Conservation (phyloP, 768 basidiomycete genomes). For the Termitomyces sp. region DNA sequence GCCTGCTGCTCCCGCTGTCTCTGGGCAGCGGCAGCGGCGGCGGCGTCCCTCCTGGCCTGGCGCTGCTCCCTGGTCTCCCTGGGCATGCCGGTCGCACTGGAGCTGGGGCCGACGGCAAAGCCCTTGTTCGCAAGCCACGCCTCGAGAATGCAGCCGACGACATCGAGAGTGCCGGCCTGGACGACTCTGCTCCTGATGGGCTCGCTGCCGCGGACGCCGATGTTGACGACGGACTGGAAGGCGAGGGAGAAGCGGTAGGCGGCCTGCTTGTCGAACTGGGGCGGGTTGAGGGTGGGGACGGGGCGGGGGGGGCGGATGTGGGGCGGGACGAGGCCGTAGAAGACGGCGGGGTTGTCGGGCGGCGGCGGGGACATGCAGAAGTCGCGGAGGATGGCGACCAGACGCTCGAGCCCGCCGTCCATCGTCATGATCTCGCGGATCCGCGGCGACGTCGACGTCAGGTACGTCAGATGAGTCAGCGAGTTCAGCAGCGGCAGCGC, state of each 20-base stretch:
- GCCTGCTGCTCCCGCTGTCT: conserved; percentile 55
- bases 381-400: conserved; percentile 87
- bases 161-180: conserved; percentile 89
- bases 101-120: conserved; percentile 78
- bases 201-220: conserved; percentile 94
- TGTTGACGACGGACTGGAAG: conserved; percentile 96
- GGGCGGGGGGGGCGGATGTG: conserved; percentile 49
- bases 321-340: conserved; percentile 76
- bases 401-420: conserved; percentile 95
- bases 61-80: conserved; percentile 75
- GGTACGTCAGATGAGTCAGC: conserved; percentile 90
- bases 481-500: conserved; percentile 66
- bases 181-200: conserved; percentile 88
- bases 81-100: conserved; percentile 68
- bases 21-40: conserved; percentile 31
- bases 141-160: conserved; percentile 90
- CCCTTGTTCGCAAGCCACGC: conserved; percentile 89
- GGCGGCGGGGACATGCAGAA: conserved; percentile 82
- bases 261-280: conserved; percentile 72
- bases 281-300: conserved; percentile 60
- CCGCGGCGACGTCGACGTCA: conserved; percentile 94
- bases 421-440: conserved; percentile 98
- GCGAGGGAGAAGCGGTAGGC: conserved; percentile 89
- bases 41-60: conserved; percentile 52
- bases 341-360: conserved; percentile 67